Base-by-base conservation (phyloP, 257 asterid species). In the Thymus quinquecostatus region DNA sequence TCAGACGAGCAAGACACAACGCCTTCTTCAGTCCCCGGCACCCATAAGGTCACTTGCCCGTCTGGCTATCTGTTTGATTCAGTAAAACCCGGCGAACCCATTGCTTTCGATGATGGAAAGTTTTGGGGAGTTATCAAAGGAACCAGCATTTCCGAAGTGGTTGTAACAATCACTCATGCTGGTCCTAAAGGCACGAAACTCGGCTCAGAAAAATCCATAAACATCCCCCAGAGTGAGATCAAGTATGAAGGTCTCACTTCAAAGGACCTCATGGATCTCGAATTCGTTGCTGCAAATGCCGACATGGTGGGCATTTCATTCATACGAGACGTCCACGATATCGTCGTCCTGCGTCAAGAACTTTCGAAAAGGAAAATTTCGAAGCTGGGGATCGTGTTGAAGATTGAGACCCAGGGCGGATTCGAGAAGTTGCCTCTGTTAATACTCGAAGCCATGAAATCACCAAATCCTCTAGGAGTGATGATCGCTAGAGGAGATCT, bases 401-500 rank as follows among this genome's bases (percentile, higher is more conserved):
- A 88, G 83, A 88, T 88, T 38, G 96, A 88, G 84, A 88, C 96
- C 2, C 83, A 69, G 76, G 87, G 88, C 51, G 96, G 90, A 64
- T 78, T 84, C 36, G 87, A 86, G 84, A 88, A 85, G 33, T 53
- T 88, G 70, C 92, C 96, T 0, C 80, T 86, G 44, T 64, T 88
- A 63, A 64, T 88, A 51, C 68, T 88, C 51, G 96, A 88, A 82
- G 89, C 90, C 7, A 85, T 88, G 92, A 88, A 85, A 77, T 79
- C 61, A 60, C 68, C 82, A 10, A 88, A 88, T 56, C 90, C 89
- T 11, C 71, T 88, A 48, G 92, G 96, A 4, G 86, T 88, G 64
- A 88, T 88, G 96, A 83, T 88, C 53, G 96, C 96, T 51, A 79
- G 96, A 81, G 96, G 96, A 29, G 96, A 88, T 79, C 96, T 88